Conservation (phyloP, 108 stramenopile species). For the Cyclotella baltica region DNA sequence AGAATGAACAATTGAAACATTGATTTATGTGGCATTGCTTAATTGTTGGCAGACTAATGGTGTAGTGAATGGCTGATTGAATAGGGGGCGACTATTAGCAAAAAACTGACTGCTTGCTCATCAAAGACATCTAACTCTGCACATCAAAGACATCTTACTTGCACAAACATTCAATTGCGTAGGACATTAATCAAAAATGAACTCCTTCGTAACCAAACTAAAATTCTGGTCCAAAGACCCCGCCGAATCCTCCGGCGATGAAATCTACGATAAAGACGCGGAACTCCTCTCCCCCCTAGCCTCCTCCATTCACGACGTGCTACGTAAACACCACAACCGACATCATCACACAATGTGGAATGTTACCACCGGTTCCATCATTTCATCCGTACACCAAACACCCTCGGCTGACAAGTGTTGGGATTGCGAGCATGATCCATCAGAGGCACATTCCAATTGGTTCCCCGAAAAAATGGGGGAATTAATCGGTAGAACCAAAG, state of each 20-base stretch:
- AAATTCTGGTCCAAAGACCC: conserved; percentile 26
- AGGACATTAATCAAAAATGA: conserved; percentile 31
- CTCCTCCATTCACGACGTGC: conserved; percentile 55
- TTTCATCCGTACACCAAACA: conserved; percentile 54
- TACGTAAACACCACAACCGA: conserved; percentile 58
- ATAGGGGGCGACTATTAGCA: no score
- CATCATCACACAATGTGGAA: conserved; percentile 71
- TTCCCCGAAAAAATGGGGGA: conserved; percentile 55
- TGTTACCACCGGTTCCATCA: conserved; percentile 63
- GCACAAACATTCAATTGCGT: no score
- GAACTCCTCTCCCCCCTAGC: conserved; percentile 55
- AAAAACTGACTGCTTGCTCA: no score
- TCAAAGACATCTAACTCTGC: no score
- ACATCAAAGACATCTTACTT: no score
- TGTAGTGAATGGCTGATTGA: no score
- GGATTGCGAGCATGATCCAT: conserved; percentile 43
- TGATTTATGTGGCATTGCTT: no score
- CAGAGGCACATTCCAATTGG: conserved; percentile 61
- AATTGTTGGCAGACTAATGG: no score
- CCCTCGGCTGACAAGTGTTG: conserved; percentile 41
- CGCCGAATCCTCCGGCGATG: conserved; percentile 65
- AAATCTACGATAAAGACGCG: conserved; percentile 60
- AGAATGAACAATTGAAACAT: no score
- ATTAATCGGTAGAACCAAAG: conserved; percentile 51
- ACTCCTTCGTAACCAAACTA: conserved; percentile 28